phyloP scores from a whole-genome alignment of 305 asterid species.

The Petunia hybrid region DNA sequence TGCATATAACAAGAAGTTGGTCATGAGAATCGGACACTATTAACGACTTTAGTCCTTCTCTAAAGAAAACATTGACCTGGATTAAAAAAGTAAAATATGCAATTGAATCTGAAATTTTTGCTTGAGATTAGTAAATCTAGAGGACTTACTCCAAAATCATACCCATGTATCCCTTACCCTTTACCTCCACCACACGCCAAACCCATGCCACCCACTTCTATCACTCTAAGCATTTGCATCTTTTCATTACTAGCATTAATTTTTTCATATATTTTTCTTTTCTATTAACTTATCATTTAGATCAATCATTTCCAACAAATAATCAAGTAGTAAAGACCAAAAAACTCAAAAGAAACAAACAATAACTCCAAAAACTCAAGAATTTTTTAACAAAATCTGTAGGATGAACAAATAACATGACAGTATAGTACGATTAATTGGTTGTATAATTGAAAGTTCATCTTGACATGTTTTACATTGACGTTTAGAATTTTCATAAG shows the following conservation, averaged over 20 bases:
- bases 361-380: neutral
- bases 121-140: constrained; percentile 17
- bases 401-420: neutral
- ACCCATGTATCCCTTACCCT: neutral
- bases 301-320: neutral
- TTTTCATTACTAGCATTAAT: neutral
- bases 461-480: neutral
- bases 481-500: neutral
- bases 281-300: neutral
- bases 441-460: neutral
- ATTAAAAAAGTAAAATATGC: neutral
- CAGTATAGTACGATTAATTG: neutral
- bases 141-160: neutral
- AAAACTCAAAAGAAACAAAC: neutral
- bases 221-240: neutral
- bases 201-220: constrained; percentile 4
- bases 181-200: neutral
- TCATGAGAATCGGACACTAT: neutral
- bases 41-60: neutral
- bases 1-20: too few species aligned
- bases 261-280: constrained; percentile 16
- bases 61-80: neutral
- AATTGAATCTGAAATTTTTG: neutral
- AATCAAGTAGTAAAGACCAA: neutral
- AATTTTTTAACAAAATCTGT: neutral